Percentiles rank a stretch among this genome's conserved stretches.
Conservation (phyloP, 1,284 basidiomycete species). For the Heterobasidion parviporum region DNA sequence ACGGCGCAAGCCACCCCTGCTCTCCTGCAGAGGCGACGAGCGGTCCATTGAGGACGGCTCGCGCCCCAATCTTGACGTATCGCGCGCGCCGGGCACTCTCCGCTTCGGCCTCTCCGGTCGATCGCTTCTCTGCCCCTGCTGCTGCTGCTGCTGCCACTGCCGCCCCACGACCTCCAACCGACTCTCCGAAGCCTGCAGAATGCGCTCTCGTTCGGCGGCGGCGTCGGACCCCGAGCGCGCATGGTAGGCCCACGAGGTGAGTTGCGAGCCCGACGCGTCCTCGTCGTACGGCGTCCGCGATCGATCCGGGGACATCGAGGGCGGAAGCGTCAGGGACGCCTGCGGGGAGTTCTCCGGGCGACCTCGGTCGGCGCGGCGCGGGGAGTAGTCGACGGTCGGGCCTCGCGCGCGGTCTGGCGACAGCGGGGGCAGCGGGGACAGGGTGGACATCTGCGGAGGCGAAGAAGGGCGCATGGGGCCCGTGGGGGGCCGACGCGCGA, state of each 20-base stretch:
- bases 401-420: conserved; percentile 35
- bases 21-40: not conserved
- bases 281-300: conserved; percentile 22
- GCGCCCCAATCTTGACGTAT: conserved; percentile 4
- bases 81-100: not conserved
- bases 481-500: conserved; percentile 14
- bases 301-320: conserved; percentile 12
- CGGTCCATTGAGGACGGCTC: conserved; percentile 11
- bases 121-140: not conserved
- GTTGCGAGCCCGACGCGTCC: conserved; percentile 23
- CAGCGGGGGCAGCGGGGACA: conserved; percentile 19
- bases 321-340: not conserved
- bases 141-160: conserved; percentile 9
- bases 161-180: conserved; percentile 27
- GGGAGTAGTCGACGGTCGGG: conserved; percentile 12
- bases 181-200: conserved; percentile 29
- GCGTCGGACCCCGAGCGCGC: conserved; percentile 42
- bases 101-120: conserved; percentile 3
- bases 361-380: conserved; percentile 12
- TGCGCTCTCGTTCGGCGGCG: conserved; percentile 38
- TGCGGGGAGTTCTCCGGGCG: conserved; percentile 4
- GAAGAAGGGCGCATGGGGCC: conserved; percentile 20
- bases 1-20: not conserved
- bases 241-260: conserved; percentile 23
- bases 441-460: conserved; percentile 15